Base-by-base conservation (phyloP, 768 basidiomycete genomes). In the Cystofilobasidium macerans region DNA sequence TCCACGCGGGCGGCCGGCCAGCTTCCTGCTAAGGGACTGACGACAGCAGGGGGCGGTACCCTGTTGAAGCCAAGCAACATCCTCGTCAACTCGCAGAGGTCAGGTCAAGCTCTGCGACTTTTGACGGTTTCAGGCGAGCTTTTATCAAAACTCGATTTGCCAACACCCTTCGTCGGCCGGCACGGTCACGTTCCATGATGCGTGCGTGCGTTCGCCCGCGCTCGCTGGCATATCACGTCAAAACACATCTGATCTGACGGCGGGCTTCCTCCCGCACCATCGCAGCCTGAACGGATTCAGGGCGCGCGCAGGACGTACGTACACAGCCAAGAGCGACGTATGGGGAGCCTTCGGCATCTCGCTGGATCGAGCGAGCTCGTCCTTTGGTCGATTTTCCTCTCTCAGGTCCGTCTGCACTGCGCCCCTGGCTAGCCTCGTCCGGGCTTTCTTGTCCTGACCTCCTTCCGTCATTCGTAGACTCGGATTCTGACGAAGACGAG, bases 1-100 rank as follows among this genome's bases (percentile, higher is more conserved):
- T n/a, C n/a, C n/a, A n/a, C n/a, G n/a, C n/a, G n/a, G n/a, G n/a
- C n/a, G n/a, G n/a, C n/a, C n/a, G n/a, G n/a, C n/a, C n/a, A n/a
- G n/a, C n/a, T n/a, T n/a, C n/a, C n/a, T n/a, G n/a, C n/a, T n/a
- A n/a, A n/a, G n/a, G n/a, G n/a, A n/a, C n/a, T n/a, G n/a, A n/a
- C n/a, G n/a, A n/a, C n/a, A n/a, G n/a, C n/a, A n/a, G n/a, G n/a
- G n/a, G n/a, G n/a, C n/a, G n/a, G n/a, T n/a, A n/a, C n/a, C n/a
- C n/a, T n/a, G n/a, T n/a, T 99, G 82, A 99, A 99, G 77, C 95
- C 95, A 32, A 95, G 92, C 16, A 99, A 99, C 73, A 95, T 99
- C 69, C 81, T 98, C 53, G 90, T 82, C 78, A 98, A 97, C 74
- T 95, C 94, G 9, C 80, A 81, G 57, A n/a, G 95, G 95, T 35